These are phyloP conservation scores for Kurtzmaniella fragi DNA, from an alignment of 805 yeast genomes.

Conservation along the genomic window DNA sequence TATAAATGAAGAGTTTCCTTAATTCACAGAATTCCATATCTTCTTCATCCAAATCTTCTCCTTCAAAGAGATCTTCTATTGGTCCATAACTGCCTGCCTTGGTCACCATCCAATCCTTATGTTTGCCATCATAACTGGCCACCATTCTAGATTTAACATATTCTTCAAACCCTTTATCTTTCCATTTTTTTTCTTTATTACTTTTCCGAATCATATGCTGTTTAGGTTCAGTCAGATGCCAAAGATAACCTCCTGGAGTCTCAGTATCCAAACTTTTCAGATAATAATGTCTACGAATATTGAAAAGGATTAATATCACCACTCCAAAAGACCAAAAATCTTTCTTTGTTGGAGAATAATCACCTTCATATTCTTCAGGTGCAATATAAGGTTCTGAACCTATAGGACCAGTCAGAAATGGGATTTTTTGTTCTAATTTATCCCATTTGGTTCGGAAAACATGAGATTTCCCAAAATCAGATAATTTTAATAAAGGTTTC, in stretches of 20 bases:
- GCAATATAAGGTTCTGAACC: constrained; percentile 92
- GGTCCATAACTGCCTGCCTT: constrained; percentile 42
- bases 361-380: constrained; percentile 71
- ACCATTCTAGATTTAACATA: constrained; percentile 41
- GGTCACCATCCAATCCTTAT: constrained; percentile 30
- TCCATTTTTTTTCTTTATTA: constrained; percentile 13
- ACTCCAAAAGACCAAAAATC: constrained; percentile 91
- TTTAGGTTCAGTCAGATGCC: constrained; percentile 27
- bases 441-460: constrained; percentile 90
- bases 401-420: constrained; percentile 62
- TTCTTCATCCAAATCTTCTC: constrained; percentile 6
- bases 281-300: constrained; percentile 23
- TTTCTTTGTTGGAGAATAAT: constrained; percentile 34
- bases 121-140: constrained; percentile 25
- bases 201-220: constrained; percentile 6
- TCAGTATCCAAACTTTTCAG: constrained; percentile 4
- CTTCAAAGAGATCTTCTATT: constrained; percentile 44
- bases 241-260: constrained; percentile 22
- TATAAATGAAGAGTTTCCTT: constrained; percentile 44
- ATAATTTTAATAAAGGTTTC: constrained; percentile 20
- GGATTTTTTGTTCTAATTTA: constrained; percentile 29
- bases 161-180: constrained; percentile 31
- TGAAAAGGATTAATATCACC: constrained; percentile 22
- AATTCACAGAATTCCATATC: constrained; percentile 19
- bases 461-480: constrained; percentile 89